Conservation (phyloP, 108 stramenopile genomes). For the Nannochloropsis salina region DNA sequence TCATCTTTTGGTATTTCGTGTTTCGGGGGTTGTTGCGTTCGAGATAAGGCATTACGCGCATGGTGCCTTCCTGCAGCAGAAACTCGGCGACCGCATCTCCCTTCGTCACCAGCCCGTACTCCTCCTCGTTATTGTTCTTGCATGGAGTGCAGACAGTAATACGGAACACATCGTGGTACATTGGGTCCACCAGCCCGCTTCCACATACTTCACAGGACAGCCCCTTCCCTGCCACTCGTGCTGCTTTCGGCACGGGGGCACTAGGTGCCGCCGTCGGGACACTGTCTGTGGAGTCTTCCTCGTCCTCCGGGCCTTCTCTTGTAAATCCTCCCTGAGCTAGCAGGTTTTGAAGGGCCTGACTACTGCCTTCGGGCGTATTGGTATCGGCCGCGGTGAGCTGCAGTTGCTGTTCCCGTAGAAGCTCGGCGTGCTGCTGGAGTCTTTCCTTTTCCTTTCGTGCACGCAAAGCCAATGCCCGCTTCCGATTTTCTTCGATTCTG, state of each 20-base stretch:
- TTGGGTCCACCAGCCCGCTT: neutral
- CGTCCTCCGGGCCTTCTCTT: neutral
- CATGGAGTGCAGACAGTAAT: neutral
- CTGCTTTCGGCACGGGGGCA: neutral
- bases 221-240: neutral
- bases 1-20: neutral
- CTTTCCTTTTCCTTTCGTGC: neutral
- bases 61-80: constrained; percentile 3
- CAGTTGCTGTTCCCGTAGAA: neutral
- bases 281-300: neutral
- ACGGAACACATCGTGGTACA: neutral
- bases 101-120: neutral
- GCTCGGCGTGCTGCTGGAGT: neutral
- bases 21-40: neutral
- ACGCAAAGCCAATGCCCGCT: neutral
- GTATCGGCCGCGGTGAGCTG: neutral
- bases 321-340: neutral
- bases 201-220: neutral
- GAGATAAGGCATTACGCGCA: neutral
- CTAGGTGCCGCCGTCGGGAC: neutral
- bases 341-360: neutral
- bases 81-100: constrained; percentile 1
- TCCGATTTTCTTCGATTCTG: neutral
- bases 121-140: constrained; percentile 8
- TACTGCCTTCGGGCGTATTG: too few species aligned